Evolutionary conservation across 441 rosid species (phyloP).

Genomic region (Daphne laureola): DNA sequence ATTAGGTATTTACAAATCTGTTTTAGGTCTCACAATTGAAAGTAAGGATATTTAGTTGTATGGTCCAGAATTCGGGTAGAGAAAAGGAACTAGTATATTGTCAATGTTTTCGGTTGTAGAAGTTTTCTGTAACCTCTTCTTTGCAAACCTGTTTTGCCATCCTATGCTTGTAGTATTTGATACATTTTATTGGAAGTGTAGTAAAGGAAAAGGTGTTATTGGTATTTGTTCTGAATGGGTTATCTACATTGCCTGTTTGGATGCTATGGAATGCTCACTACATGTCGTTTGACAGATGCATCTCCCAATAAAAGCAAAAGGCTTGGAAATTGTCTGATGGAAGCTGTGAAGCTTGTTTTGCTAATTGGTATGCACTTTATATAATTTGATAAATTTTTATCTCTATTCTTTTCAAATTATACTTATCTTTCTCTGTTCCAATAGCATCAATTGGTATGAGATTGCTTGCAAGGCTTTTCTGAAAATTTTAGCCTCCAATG

Average conservation of each 20-base stretch:
- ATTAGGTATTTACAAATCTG: too few relatives aligned
- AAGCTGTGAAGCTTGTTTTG: slow-evolving; percentile 87
- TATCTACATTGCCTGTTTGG: background rate
- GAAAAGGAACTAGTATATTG: too few relatives aligned
- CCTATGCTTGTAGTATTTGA: too few relatives aligned
- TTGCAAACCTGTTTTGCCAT: too few relatives aligned
- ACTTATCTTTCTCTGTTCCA: background rate
- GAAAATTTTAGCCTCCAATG: background rate
- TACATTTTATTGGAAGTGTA: too few relatives aligned
- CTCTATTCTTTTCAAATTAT: background rate
- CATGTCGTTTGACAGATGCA: slow-evolving; percentile 38
- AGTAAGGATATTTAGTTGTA: too few relatives aligned
- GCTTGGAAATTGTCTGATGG: slow-evolving; percentile 54
- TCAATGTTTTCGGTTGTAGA: too few relatives aligned
- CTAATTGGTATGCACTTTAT: slow-evolving; percentile 50
- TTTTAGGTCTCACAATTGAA: too few relatives aligned
- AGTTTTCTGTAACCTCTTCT: too few relatives aligned
- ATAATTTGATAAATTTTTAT: slow-evolving; percentile 2
- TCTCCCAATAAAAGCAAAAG: slow-evolving; percentile 43
- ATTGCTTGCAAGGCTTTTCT: background rate
- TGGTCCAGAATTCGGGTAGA: too few relatives aligned
- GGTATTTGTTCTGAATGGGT: too few relatives aligned
- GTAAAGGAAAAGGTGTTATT: too few relatives aligned
- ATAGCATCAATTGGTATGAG: background rate
- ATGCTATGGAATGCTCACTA: slow-evolving; percentile 2